These are phyloP conservation scores for Aureobasidium namibiae DNA, from an alignment of 2,329 filamentous ascomycete genomes.

Conservation along the genomic window DNA sequence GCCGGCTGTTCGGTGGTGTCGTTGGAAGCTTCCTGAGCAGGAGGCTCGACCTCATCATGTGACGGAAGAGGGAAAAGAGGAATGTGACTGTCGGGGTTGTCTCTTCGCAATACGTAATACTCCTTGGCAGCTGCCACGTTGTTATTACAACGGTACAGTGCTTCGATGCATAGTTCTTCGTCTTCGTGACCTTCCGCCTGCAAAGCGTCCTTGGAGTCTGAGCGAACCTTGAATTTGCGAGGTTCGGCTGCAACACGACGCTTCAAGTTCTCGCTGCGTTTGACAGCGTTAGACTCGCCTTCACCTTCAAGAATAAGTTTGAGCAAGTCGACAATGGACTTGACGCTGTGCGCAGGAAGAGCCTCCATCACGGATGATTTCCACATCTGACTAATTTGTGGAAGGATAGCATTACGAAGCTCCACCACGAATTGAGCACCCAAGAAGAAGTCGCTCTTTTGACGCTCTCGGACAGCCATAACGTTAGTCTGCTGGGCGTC, in stretches of 20 bases:
- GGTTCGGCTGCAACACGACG: constrained; percentile 36
- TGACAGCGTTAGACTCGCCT: constrained; percentile 58
- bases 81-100: constrained; percentile 17
- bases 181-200: constrained; percentile 43
- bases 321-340: constrained; percentile 74
- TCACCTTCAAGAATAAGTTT: constrained; percentile 72
- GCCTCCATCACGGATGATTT: constrained; percentile 76
- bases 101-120: constrained; percentile 54
- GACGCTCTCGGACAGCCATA: constrained; percentile 45
- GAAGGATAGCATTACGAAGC: constrained; percentile 69
- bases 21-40: neutral
- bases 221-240: constrained; percentile 44
- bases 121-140: constrained; percentile 52
- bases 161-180: constrained; percentile 63
- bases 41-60: constrained; percentile 14
- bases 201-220: constrained; percentile 36
- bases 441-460: constrained; percentile 53
- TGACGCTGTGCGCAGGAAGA: constrained; percentile 65
- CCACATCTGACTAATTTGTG: constrained; percentile 73
- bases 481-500: constrained; percentile 61
- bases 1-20: neutral
- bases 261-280: constrained; percentile 52
- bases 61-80: constrained; percentile 25
- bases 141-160: constrained; percentile 74
- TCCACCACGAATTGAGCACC: constrained; percentile 78